phyloP scores from a whole-genome alignment of 805 yeast species.

The Hanseniaspora meyeri region DNA sequence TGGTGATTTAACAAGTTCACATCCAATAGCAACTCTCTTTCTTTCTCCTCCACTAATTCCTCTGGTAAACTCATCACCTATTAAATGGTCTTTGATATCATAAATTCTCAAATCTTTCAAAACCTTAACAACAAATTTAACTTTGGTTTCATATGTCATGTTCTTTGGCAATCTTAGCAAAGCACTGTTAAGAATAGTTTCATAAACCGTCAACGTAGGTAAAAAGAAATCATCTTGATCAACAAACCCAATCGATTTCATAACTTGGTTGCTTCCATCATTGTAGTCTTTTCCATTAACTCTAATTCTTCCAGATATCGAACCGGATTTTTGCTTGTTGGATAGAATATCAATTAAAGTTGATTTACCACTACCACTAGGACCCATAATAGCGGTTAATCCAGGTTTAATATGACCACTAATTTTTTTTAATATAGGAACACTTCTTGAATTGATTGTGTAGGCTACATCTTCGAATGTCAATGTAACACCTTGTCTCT shows the following conservation, averaged over 20 bases:
- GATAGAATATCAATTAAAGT: conserved; percentile 86
- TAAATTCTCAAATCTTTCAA: conserved; percentile 73
- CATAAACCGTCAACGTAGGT: conserved; percentile 90
- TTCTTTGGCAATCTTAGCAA: conserved; percentile 68
- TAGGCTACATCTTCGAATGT: conserved; percentile 67
- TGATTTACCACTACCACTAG: conserved; percentile 97
- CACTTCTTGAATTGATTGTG: conserved; percentile 31
- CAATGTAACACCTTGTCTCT: conserved; percentile 53
- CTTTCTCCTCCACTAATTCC: conserved; percentile 83
- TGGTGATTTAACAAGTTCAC: conserved; percentile 84
- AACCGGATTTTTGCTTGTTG: conserved; percentile 71
- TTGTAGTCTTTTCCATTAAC: conserved; percentile 50
- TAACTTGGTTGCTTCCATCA: conserved; percentile 2
- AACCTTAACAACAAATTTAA: conserved; percentile 70
- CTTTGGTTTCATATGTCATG: conserved; percentile 65
- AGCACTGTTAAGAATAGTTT: conserved; percentile 88
- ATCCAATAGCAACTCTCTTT: conserved; percentile 83
- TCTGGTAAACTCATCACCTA: conserved; percentile 79
- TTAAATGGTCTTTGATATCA: conserved; percentile 67
- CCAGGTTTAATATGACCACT: conserved; percentile 77
- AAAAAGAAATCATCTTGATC: conserved; percentile 88
- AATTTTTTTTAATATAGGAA: conserved; percentile 44
- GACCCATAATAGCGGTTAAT: conserved; percentile 93
- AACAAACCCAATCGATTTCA: conserved; percentile 74
- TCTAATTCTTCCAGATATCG: conserved; percentile 49